Evolutionary conservation across 163 green algal species (phyloP).

Genomic region (Scenedesmus sp.): DNA sequence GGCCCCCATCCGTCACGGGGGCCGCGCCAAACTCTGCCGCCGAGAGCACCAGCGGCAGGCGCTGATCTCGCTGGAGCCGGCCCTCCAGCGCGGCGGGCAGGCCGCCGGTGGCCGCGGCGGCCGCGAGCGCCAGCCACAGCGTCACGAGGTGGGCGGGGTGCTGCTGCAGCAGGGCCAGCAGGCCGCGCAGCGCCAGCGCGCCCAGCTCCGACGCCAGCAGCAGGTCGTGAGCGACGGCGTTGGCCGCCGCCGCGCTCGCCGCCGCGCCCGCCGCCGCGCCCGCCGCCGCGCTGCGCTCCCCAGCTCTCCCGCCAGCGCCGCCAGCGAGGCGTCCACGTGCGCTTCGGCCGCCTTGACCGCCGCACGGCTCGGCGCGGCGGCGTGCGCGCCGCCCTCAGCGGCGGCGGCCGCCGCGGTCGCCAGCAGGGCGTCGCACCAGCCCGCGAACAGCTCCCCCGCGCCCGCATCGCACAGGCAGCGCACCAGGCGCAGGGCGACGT

Average conservation of each 20-base stretch:
- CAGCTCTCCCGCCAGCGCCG: neutral
- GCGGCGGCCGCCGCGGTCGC: neutral
- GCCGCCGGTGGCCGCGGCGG: neutral
- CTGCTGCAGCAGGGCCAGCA: conserved; percentile 2
- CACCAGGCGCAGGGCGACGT: conserved; percentile 14
- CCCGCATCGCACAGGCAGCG: conserved; percentile 12
- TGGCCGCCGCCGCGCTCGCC: neutral
- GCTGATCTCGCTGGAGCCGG: conserved; percentile 7
- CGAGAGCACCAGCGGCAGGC: conserved; percentile 10
- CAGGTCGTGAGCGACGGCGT: neutral
- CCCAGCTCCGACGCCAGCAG: conserved; percentile 20
- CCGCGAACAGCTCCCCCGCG: neutral
- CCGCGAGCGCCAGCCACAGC: conserved; percentile 18
- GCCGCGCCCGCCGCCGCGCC: neutral
- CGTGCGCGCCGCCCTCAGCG: too few species aligned
- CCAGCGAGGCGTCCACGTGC: neutral
- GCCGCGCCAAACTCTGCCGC: neutral
- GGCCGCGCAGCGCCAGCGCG: neutral
- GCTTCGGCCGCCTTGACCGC: conserved; percentile 16
- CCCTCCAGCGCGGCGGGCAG: neutral
- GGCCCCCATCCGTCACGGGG: too few species aligned
- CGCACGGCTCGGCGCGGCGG: neutral
- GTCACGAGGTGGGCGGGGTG: neutral
- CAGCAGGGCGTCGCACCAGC: conserved; percentile 1
- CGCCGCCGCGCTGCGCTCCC: conserved; percentile 9